Conservation (phyloP, 345 rosid species). For the Eucalyptus curtisii region DNA sequence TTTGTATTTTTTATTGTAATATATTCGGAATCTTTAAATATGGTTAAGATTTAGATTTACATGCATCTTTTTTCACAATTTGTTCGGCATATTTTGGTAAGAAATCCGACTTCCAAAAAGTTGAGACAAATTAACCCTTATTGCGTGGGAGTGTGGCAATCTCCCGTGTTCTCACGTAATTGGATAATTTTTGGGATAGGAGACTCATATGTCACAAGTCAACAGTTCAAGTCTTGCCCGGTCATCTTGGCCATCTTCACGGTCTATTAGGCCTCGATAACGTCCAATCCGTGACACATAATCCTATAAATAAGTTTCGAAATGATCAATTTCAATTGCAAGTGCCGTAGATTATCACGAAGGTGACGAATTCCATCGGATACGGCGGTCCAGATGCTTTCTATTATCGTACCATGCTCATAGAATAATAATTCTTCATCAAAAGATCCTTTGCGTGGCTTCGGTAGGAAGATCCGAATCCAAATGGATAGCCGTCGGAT, state of each 20-base stretch:
- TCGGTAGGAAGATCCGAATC: background rate
- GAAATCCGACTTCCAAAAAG: background rate
- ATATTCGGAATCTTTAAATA: background rate
- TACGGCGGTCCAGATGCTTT: background rate
- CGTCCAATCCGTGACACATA: background rate
- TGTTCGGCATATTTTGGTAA: background rate
- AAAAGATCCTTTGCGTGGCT: background rate
- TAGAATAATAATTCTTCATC: background rate
- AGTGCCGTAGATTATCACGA: background rate
- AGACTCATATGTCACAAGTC: background rate
- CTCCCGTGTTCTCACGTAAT: too few species aligned
- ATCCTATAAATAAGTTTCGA: background rate
- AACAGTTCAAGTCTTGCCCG: background rate
- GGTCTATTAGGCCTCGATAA: background rate
- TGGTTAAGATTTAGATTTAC: background rate
- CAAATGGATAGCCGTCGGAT: background rate
- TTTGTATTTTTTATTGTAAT: background rate
- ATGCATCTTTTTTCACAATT: background rate
- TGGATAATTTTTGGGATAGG: background rate
- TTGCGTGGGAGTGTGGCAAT: fast-evolving
- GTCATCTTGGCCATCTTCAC: background rate
- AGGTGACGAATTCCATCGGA: background rate
- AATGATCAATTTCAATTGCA: background rate
- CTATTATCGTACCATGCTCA: background rate
- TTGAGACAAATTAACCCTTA: background rate